Base-by-base conservation (phyloP, 257 asterid genomes). In the Nicotiana paniculata region DNA sequence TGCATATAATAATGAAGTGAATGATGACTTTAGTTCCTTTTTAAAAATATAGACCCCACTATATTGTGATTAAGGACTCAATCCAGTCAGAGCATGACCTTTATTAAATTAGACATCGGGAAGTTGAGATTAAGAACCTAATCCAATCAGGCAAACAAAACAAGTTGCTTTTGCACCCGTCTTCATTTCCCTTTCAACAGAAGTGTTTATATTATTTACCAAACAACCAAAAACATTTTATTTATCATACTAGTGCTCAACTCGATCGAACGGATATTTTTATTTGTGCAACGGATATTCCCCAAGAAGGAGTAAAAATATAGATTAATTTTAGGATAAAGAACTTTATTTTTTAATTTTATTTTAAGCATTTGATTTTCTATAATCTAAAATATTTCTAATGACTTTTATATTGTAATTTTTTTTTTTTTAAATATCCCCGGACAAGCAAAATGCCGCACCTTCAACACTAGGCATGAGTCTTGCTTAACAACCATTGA, bases 161-260 rank as follows among this genome's bases (percentile, higher is more conserved):
- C 28, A 43, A 28, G 39, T 67, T 39, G 37, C 30, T 4, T 39
- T 21, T 37, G 55, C 55, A 57, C 68, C 84, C 90, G 75, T 39
- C 17, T 58, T 54, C 76, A 58, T 72, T 82, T 18, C 83, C 64
- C 83, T 80, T 80, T 57, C 77, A 79, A 64, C 55, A 66, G 2
- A 3, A 69, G 43, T 30, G 46, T 39, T 39, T 39, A 69, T 69
- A 21, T 35, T 69, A 39, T 39, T 10, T 26, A 39, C 11, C 33
- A n/a, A 39, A n/a, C 33, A 39, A 66, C 9, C 4, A 30, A 37
- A 58, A 77, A 32, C 57, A 28, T 30, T 33, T 37, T 43, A 43
- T 37, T 69, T 30, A 37, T 69, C 21, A 39, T 46, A 80, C 55
- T 80, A 80, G 77, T 81, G 91, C 85, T 74, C 83, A 84, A 86